phyloP scores from a whole-genome alignment of 2,329 filamentous ascomycete species.

The Exophiala oligosperma region DNA sequence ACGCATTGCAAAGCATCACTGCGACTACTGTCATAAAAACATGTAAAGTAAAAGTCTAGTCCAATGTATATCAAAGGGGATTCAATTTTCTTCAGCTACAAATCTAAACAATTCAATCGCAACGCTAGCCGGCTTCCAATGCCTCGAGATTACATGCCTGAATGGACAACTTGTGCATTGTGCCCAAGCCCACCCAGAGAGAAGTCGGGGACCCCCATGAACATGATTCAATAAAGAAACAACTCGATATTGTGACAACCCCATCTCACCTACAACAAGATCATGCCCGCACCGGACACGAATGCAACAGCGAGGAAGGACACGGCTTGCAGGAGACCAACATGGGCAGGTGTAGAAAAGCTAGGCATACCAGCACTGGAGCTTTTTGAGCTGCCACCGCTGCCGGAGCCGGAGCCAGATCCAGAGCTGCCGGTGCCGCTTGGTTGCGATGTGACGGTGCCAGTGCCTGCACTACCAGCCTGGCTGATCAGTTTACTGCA shows the following conservation, averaged over 20 bases:
- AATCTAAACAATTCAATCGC: not conserved
- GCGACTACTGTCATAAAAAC: no score
- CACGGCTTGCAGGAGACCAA: constrained; percentile 44
- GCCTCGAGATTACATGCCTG: not conserved
- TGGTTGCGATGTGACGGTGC: constrained; percentile 40
- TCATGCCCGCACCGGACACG: constrained; percentile 47
- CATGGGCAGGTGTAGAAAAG: constrained; percentile 24
- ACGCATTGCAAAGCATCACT: no score
- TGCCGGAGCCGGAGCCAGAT: constrained; percentile 29
- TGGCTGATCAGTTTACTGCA: constrained; percentile 41
- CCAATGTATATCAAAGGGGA: no score
- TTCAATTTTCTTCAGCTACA: no score
- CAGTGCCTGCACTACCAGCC: constrained; percentile 42
- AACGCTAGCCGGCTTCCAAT: not conserved
- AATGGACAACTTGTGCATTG: not conserved
- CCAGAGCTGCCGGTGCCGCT: constrained; percentile 33
- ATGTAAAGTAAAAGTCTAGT: no score
- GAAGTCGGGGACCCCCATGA: constrained; percentile 8
- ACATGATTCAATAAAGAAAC: not conserved
- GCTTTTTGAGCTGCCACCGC: constrained; percentile 32
- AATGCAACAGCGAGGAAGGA: constrained; percentile 46
- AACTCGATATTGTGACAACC: no score
- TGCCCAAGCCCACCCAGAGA: not conserved
- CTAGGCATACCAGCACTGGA: constrained; percentile 15
- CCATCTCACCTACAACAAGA: constrained; percentile 42